Evolutionary conservation across 208 protist species (phyloP).

Genomic region (Leptomonas pyrrhocoris): DNA sequence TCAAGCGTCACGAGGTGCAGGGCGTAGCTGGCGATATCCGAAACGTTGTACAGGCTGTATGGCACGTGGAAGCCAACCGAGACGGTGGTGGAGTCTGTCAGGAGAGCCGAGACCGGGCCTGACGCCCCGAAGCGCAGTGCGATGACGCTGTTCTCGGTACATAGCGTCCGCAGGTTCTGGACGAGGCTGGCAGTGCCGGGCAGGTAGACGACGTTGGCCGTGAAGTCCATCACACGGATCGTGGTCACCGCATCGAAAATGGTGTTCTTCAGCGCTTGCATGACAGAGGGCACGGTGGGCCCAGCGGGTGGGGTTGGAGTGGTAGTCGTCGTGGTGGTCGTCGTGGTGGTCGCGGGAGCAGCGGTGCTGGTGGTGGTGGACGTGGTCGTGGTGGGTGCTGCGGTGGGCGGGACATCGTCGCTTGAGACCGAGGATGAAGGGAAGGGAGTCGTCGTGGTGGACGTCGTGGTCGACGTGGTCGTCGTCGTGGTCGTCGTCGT

Average conservation of each 20-base stretch:
- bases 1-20: constrained; percentile 22
- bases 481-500: constrained; percentile 19
- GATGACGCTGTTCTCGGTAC: constrained; percentile 11
- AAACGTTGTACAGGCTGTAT: constrained; percentile 26
- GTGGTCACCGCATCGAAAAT: constrained; percentile 25
- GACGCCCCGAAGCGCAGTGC: constrained; percentile 31
- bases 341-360: constrained; percentile 30
- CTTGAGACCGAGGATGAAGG: constrained; percentile 1
- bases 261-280: constrained; percentile 27
- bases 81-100: constrained; percentile 2
- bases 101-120: constrained; percentile 23
- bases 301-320: not conserved
- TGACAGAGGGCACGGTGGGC: constrained; percentile 23
- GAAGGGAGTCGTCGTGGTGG: constrained; percentile 8
- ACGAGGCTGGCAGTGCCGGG: constrained; percentile 18
- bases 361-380: constrained; percentile 28
- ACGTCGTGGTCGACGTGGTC: constrained; percentile 25
- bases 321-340: constrained; percentile 11
- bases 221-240: constrained; percentile 44
- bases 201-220: constrained; percentile 38
- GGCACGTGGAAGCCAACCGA: constrained; percentile 31
- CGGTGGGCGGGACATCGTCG: constrained; percentile 5
- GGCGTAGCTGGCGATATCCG: constrained; percentile 1
- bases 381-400: constrained; percentile 21
- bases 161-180: constrained; percentile 25